Evolutionary conservation across 805 yeast species (phyloP).

Genomic region (Pichia sporocuriosa): DNA sequence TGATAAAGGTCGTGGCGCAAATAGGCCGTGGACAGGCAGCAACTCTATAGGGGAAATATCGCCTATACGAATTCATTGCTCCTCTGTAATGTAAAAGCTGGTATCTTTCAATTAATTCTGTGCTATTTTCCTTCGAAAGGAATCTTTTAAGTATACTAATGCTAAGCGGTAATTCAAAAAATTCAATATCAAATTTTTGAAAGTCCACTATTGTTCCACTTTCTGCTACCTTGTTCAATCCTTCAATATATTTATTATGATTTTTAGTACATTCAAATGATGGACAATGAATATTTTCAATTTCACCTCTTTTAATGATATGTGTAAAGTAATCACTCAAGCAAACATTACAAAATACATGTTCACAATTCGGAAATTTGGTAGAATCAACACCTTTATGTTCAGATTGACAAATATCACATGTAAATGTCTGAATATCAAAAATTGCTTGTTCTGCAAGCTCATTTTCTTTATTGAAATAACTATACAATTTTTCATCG

Average conservation of each 20-base stretch:
- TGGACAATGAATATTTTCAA: slow-evolving; percentile 52
- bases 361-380: slow-evolving; percentile 38
- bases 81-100: slow-evolving; percentile 31
- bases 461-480: slow-evolving; percentile 14
- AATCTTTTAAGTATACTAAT: slow-evolving; percentile 30
- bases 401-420: slow-evolving; percentile 52
- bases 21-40: slow-evolving; percentile 42
- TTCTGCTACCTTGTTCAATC: slow-evolving; percentile 10
- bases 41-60: slow-evolving; percentile 41
- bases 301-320: slow-evolving; percentile 41
- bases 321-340: slow-evolving; percentile 35
- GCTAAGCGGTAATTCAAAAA: slow-evolving; percentile 39
- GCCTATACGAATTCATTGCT: slow-evolving; percentile 37
- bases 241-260: slow-evolving; percentile 16
- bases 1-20: slow-evolving; percentile 41
- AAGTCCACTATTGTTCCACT: slow-evolving; percentile 19
- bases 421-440: slow-evolving; percentile 34
- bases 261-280: slow-evolving; percentile 39
- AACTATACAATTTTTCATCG: slow-evolving; percentile 7
- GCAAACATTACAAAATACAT: slow-evolving; percentile 43
- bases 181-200: slow-evolving; percentile 27
- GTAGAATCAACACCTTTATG: slow-evolving; percentile 39
- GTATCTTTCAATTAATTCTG: slow-evolving; percentile 32
- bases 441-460: slow-evolving; percentile 26
- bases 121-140: slow-evolving; percentile 18